Base-by-base conservation (phyloP, 139 green algal genomes). In the Closterium sp. region DNA sequence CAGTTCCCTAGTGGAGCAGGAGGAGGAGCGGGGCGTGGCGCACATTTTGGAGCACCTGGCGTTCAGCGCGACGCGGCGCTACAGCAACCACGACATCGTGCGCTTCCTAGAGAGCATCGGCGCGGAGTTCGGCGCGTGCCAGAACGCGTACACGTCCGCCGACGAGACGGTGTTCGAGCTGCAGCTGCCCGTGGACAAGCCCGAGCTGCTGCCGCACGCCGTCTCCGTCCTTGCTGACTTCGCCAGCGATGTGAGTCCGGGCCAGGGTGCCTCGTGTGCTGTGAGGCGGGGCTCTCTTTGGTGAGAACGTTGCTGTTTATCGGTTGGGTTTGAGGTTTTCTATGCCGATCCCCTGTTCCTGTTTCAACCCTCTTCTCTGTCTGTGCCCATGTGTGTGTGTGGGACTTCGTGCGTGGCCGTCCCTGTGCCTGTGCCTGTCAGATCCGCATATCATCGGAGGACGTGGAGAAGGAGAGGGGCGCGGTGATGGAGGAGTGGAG, bases 11-110 rank as follows among this genome's bases (percentile, higher is more conserved):
- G 84, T 19, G 12, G 84, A 87, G 32, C 12, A 87, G 31, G 84
- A 87, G 10, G 32, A 21, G 23, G 31, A 35, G 23, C 88, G 91
- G 2, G 93, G 95, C 25, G 89, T 98, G 16, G 97, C 97, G 0
- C 97, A 98, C 94, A 97, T 98, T 36, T 86, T 98, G 38, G 97
- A 98, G 94, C 97, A 98, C 94, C 93, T 98, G 83, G 97, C 97
- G 2, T 98, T 98, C 94, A 97, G 96, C 84, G 96, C 96, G 3
- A 98, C 97, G 69, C 93, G 96, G 91, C 94, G 94, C 1, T 98
- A 96, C 94, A 88, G 21, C 83, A 97, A 98, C 90, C 96, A 98
- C 87, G 95, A 97, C 85, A 96, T 98, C 35, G 95, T 98, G 19
- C 93, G 94, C 23, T 97, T 98, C 92, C 95, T 98, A 9, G 97